Evolutionary conservation across 192 early-diverging fungal genomes (phyloP).

Genomic region (Linnemannia zychae): DNA sequence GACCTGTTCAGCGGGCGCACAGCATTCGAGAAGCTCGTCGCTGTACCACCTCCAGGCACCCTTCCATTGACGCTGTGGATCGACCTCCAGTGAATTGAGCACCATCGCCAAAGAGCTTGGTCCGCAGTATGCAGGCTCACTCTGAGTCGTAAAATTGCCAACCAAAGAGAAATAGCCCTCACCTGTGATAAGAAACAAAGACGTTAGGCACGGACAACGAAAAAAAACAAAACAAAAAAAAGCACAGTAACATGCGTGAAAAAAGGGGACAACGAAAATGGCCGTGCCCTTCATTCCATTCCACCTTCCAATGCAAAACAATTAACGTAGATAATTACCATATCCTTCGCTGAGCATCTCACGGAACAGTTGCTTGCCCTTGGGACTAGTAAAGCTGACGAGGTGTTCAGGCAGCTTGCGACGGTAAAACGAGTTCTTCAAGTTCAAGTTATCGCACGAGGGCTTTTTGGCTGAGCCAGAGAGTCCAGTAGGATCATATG

Average conservation of each 20-base stretch:
- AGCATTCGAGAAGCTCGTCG: conserved; percentile 83
- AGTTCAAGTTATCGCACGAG: conserved; percentile 36
- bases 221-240: neutral
- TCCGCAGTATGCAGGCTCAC: conserved; percentile 91
- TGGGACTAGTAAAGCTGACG: conserved; percentile 82
- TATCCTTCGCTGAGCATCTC: conserved; percentile 79
- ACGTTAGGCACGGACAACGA: conserved; percentile 5
- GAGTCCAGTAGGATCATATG: conserved; percentile 51
- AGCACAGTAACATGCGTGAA: neutral
- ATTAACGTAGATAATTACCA: conserved; percentile 37
- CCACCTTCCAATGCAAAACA: neutral
- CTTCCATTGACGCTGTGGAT: conserved; percentile 91
- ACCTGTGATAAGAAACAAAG: conserved; percentile 28
- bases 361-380: conserved; percentile 85
- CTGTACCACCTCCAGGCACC: conserved; percentile 82
- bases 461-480: conserved; percentile 47
- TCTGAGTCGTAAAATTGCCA: conserved; percentile 93
- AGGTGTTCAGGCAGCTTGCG: conserved; percentile 75
- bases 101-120: conserved; percentile 94
- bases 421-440: conserved; percentile 70
- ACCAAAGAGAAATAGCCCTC: conserved; percentile 91
- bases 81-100: conserved; percentile 92
- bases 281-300: neutral
- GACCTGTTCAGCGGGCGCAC: conserved; percentile 77
- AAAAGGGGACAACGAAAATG: neutral